A percentile compares a stretch with the other conserved stretches of the same genome.
These are phyloP conservation scores for Allium sativum DNA, from an alignment of 106 monocot genomes.

Conservation along the genomic window DNA sequence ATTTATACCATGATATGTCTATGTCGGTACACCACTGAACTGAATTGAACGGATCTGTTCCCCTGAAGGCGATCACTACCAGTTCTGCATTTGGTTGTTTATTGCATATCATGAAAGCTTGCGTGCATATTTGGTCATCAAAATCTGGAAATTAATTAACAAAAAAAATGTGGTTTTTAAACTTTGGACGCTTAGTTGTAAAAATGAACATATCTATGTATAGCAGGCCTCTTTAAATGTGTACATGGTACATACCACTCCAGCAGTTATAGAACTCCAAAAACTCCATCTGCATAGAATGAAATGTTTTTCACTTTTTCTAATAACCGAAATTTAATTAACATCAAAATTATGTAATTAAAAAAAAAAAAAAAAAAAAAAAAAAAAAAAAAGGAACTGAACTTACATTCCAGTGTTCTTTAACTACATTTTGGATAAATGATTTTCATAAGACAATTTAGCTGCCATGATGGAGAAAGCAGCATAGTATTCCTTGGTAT, in stretches of 20 bases:
- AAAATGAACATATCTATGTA: not conserved
- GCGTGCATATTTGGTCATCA: constrained; percentile 26
- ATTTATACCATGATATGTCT: constrained; percentile 77
- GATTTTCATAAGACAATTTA: constrained; percentile 17
- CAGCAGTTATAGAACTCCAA: constrained; percentile 14
- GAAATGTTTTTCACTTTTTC: not conserved
- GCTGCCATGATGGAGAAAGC: constrained; percentile 17
- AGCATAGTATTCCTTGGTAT: constrained; percentile 27
- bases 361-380: too few relatives aligned
- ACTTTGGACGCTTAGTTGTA: not conserved
- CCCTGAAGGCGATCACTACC: constrained; percentile 57
- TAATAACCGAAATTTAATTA: not conserved
- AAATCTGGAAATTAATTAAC: constrained; percentile 33
- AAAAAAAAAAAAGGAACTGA: too few relatives aligned
- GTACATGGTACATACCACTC: constrained; percentile 14
- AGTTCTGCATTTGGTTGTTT: constrained; percentile 31
- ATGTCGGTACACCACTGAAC: constrained; percentile 63
- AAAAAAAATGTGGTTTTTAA: not conserved
- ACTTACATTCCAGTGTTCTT: constrained; percentile 12
- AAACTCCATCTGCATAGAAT: constrained; percentile 16
- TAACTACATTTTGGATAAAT: constrained; percentile 1
- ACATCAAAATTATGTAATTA: not conserved
- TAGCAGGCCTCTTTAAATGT: not conserved
- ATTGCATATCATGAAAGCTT: constrained; percentile 64
- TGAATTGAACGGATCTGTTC: constrained; percentile 67